Percentiles rank a stretch among this genome's conserved stretches.
phyloP scores from a whole-genome alignment of 805 yeast genomes.

The Candida lessepsii region DNA sequence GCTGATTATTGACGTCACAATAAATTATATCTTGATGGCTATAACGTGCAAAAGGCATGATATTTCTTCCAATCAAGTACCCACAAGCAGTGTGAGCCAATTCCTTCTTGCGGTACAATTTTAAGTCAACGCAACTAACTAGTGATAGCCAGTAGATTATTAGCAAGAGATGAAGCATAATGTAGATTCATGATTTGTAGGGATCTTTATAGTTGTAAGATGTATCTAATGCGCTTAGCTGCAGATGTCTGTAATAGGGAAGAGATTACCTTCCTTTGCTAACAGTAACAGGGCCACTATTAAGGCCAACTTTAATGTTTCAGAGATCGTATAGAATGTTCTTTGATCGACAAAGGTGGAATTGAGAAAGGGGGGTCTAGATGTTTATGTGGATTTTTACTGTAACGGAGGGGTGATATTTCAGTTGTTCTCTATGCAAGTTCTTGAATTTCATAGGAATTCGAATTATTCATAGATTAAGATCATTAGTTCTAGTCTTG shows the following conservation, averaged over 20 bases:
- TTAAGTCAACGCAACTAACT: not conserved
- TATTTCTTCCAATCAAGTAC: conserved; percentile 4
- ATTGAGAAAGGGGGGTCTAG: not conserved
- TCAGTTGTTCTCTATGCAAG: too few relatives aligned
- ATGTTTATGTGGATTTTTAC: not conserved
- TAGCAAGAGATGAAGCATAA: not conserved
- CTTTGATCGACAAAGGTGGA: not conserved
- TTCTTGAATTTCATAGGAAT: too few relatives aligned
- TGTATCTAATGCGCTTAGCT: not conserved
- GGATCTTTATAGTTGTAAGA: not conserved
- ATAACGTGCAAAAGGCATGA: conserved; percentile 5
- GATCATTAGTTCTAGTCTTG: too few relatives aligned
- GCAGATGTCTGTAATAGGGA: not conserved
- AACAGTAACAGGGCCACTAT: not conserved
- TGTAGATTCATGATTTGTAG: not conserved
- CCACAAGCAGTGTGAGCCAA: conserved; percentile 9
- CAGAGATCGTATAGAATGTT: not conserved
- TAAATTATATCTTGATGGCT: conserved; percentile 4
- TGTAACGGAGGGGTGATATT: too few relatives aligned
- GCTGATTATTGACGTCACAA: conserved; percentile 34
- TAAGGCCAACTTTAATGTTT: too few relatives aligned
- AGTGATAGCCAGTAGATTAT: not conserved
- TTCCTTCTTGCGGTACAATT: conserved; percentile 3
- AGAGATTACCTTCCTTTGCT: too few relatives aligned
- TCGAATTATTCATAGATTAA: too few relatives aligned